A percentile compares a stretch with the other conserved stretches of the same genome.
phyloP scores from a whole-genome alignment of 2,329 filamentous ascomycete genomes.

The Colletotrichum zoysiae region DNA sequence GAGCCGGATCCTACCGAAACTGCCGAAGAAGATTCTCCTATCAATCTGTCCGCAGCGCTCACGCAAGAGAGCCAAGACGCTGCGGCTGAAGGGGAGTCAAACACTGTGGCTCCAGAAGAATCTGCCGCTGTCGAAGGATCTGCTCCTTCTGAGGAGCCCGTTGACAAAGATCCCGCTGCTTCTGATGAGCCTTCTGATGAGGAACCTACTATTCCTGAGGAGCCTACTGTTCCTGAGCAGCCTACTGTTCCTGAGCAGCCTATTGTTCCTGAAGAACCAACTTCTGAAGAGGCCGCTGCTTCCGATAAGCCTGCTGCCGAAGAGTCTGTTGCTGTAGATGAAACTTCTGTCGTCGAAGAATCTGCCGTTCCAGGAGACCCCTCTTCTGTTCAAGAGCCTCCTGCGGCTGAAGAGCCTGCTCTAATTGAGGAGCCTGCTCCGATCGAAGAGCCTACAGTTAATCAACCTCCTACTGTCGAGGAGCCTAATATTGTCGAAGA shows the following conservation, averaged over 20 bases:
- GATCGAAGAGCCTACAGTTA: neutral
- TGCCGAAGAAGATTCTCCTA: constrained; percentile 26
- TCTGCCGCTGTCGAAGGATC: neutral
- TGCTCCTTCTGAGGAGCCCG: neutral
- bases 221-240: neutral
- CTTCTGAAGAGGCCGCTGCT: neutral
- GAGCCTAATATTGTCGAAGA: neutral
- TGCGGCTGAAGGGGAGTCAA: neutral
- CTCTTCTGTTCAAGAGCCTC: neutral
- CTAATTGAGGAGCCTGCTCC: neutral
- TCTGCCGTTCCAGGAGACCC: neutral
- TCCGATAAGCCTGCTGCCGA: neutral
- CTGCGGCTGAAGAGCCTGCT: neutral
- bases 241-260: neutral
- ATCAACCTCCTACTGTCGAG: constrained; percentile 25
- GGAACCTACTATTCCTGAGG: neutral
- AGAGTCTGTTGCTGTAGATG: neutral
- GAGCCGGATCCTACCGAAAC: neutral
- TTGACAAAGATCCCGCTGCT: constrained; percentile 26
- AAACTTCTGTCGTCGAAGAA: neutral
- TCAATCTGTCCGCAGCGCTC: neutral
- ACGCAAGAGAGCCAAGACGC: constrained; percentile 1
- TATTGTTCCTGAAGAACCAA: constrained; percentile 4
- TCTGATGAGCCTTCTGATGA: neutral
- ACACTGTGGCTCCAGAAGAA: neutral